A percentile compares a stretch with the other conserved stretches of the same genome.
Evolutionary conservation across 1,284 basidiomycete genomes (phyloP).

Genomic region (Moniliophthora roreri): DNA sequence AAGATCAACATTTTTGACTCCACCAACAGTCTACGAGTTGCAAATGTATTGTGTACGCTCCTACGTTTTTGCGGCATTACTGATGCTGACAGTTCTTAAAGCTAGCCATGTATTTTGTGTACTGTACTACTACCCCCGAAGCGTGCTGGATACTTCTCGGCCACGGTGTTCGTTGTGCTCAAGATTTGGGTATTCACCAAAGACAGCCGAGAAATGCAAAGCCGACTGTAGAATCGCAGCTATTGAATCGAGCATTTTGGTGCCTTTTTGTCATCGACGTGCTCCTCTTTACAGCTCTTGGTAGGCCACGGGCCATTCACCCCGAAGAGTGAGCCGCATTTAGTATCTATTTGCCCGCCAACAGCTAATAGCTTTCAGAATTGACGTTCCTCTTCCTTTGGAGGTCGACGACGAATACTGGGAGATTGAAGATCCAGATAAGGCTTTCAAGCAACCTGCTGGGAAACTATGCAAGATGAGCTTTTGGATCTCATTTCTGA

Average conservation of each 20-base stretch:
- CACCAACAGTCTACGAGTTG: constrained; percentile 59
- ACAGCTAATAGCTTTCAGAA: constrained; percentile 2
- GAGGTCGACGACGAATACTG: constrained; percentile 40
- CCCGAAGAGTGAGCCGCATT: constrained; percentile 12
- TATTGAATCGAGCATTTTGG: constrained; percentile 18
- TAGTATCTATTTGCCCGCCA: too few species aligned
- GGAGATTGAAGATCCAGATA: constrained; percentile 4
- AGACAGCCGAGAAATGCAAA: background rate
- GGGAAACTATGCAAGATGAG: constrained; percentile 2
- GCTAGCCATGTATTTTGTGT: constrained; percentile 47
- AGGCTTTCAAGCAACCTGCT: constrained; percentile 6
- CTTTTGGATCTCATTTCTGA: constrained; percentile 8
- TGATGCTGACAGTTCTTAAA: constrained; percentile 20
- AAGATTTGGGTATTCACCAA: constrained; percentile 14
- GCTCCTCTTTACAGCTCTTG: constrained; percentile 8
- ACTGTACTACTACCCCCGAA: constrained; percentile 66
- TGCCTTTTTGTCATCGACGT: constrained; percentile 12
- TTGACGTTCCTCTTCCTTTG: constrained; percentile 20
- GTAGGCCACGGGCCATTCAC: constrained; percentile 10
- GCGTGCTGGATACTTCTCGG: constrained; percentile 74
- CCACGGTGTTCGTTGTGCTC: constrained; percentile 12
- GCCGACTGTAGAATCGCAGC: constrained; percentile 12
- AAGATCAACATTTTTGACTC: constrained; percentile 43
- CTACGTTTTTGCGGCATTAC: background rate
- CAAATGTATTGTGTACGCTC: constrained; percentile 47